Percentiles rank a stretch among this genome's conserved stretches.
Conservation (phyloP, 2,329 filamentous ascomycete genomes). For the Alternaria alternata region DNA sequence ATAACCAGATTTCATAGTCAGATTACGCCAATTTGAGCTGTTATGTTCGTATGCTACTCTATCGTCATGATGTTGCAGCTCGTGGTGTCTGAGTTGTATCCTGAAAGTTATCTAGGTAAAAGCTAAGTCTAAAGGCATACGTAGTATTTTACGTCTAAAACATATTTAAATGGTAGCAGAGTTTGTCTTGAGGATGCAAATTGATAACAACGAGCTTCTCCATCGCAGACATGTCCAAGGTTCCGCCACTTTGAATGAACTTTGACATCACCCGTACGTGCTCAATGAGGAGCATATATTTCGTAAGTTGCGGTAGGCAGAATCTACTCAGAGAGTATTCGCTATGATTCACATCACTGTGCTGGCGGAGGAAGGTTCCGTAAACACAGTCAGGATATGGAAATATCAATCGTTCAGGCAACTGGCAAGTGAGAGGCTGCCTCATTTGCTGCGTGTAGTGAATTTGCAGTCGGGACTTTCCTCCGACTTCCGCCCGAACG, state of each 20-base stretch:
- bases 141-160: no score
- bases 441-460: neutral
- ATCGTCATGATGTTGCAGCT: neutral
- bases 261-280: neutral
- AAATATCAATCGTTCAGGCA: neutral
- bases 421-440: neutral
- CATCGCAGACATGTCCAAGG: neutral
- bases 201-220: neutral
- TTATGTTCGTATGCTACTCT: no score
- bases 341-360: neutral
- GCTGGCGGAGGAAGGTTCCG: no score
- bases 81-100: neutral
- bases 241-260: neutral
- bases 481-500: constrained; percentile 19
- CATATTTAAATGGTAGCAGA: neutral
- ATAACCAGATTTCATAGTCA: no score
- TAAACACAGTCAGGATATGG: neutral
- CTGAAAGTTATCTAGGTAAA: neutral
- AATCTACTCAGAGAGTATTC: neutral
- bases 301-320: neutral
- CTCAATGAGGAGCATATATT: neutral
- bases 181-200: neutral
- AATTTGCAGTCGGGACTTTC: constrained; percentile 24
- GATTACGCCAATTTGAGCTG: no score
- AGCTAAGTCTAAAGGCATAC: neutral